phyloP scores from a whole-genome alignment of 805 yeast genomes.

The Starmerella bombi region DNA sequence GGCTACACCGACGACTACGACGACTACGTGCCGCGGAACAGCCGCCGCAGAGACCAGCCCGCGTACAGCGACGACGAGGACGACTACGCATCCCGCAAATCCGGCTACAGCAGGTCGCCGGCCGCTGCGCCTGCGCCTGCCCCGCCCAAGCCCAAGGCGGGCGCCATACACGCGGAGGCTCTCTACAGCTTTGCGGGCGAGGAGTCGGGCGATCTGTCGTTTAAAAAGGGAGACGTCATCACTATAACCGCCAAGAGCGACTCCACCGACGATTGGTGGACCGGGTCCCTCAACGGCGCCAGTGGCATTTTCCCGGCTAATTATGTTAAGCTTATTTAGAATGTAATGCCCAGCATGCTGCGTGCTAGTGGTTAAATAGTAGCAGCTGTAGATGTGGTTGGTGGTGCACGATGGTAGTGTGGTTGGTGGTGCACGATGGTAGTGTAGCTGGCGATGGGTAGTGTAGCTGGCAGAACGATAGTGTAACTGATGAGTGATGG shows the following conservation, averaged over 20 bases:
- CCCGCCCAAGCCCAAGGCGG: conserved; percentile 13
- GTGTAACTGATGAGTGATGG: too few relatives aligned
- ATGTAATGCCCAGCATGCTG: neutral
- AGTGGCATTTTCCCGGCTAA: conserved; percentile 97
- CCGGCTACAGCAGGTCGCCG: neutral
- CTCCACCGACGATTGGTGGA: conserved; percentile 97
- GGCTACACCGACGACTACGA: conserved; percentile 20
- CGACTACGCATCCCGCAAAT: conserved; percentile 1
- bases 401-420: neutral
- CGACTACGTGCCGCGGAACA: conserved; percentile 6
- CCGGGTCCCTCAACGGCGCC: conserved; percentile 69
- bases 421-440: neutral
- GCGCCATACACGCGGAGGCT: conserved; percentile 75
- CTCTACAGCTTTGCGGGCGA: conserved; percentile 81
- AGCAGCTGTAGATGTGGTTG: neutral
- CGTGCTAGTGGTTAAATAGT: neutral
- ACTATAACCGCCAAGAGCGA: conserved; percentile 75
- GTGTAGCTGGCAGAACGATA: too few relatives aligned
- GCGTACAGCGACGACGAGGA: conserved; percentile 7
- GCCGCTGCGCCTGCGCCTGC: conserved; percentile 7
- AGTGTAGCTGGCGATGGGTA: neutral
- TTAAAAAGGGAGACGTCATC: conserved; percentile 88
- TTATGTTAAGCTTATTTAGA: conserved; percentile 69
- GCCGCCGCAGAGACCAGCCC: conserved; percentile 10
- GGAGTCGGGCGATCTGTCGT: conserved; percentile 83